phyloP scores from a whole-genome alignment of 179 eudicot species.

The Heliamphora pulchella region DNA sequence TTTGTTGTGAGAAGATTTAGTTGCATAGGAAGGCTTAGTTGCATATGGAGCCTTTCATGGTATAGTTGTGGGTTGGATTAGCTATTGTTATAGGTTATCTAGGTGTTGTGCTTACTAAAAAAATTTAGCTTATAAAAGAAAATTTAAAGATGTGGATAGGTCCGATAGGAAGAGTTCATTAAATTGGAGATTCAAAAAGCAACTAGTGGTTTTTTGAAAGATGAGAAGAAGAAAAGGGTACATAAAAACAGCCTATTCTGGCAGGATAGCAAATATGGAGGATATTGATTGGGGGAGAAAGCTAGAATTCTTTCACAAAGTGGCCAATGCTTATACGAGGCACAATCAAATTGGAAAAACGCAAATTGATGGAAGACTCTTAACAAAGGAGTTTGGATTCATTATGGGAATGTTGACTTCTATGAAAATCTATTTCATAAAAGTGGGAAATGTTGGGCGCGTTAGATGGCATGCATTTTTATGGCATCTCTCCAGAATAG shows the following conservation, averaged over 20 bases:
- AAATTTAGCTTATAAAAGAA: no score
- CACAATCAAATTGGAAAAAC: neutral
- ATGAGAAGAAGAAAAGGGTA: neutral
- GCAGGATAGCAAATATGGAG: neutral
- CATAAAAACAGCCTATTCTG: neutral
- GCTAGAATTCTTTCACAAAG: neutral
- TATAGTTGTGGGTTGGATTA: no score
- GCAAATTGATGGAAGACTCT: neutral
- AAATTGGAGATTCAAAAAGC: neutral
- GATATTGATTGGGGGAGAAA: neutral
- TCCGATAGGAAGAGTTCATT: no score
- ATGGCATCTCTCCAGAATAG: no score
- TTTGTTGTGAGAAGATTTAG: no score
- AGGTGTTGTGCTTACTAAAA: no score
- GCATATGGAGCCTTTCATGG: no score
- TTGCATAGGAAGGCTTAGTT: no score
- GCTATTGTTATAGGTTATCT: no score
- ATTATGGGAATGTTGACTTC: no score
- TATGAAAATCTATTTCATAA: neutral
- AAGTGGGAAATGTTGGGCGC: neutral
- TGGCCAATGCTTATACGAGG: neutral
- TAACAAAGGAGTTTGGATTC: neutral
- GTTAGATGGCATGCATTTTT: neutral
- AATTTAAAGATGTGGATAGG: no score
- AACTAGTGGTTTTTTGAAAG: neutral